These are phyloP conservation scores for Cylindrotheca fusiformis DNA, from an alignment of 108 stramenopile species.

Conservation along the genomic window DNA sequence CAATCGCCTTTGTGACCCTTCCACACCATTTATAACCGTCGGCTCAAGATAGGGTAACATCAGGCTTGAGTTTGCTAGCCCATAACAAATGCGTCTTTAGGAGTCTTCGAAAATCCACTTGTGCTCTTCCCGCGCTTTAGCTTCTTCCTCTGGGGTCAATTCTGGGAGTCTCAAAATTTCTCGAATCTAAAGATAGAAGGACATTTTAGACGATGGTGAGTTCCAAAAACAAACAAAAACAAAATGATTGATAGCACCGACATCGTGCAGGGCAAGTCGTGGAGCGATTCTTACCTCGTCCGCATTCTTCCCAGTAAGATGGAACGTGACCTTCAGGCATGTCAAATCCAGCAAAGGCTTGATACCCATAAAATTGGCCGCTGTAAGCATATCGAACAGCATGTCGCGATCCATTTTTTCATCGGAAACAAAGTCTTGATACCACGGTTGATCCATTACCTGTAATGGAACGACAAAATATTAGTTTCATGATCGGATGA, in stretches of 20 bases:
- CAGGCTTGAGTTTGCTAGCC: too few relatives aligned
- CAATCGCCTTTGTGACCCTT: too few relatives aligned
- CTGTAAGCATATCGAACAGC: conserved; percentile 74
- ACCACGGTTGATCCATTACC: conserved; percentile 76
- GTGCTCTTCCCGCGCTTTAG: conserved; percentile 62
- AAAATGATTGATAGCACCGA: too few relatives aligned
- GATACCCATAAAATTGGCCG: conserved; percentile 83
- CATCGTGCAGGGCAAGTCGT: neutral
- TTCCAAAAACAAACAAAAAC: conserved; percentile 2
- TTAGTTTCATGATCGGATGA: neutral
- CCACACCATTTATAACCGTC: too few relatives aligned
- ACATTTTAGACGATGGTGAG: neutral
- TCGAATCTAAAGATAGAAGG: conserved; percentile 46
- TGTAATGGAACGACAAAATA: too few relatives aligned
- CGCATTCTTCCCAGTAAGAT: conserved; percentile 64
- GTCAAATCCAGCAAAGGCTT: conserved; percentile 78
- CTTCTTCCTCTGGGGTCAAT: conserved; percentile 76
- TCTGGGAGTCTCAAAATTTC: conserved; percentile 67
- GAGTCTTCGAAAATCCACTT: conserved; percentile 82
- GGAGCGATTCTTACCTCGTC: conserved; percentile 43
- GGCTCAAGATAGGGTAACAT: too few relatives aligned
- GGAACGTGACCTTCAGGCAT: conserved; percentile 70
- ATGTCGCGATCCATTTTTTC: conserved; percentile 49
- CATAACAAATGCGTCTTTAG: conserved; percentile 3
- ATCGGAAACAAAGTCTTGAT: conserved; percentile 54